A percentile compares a stretch with the other conserved stretches of the same genome.
These are phyloP conservation scores for Penicillium sp. DNA, from an alignment of 2,329 filamentous ascomycete genomes.

Conservation along the genomic window DNA sequence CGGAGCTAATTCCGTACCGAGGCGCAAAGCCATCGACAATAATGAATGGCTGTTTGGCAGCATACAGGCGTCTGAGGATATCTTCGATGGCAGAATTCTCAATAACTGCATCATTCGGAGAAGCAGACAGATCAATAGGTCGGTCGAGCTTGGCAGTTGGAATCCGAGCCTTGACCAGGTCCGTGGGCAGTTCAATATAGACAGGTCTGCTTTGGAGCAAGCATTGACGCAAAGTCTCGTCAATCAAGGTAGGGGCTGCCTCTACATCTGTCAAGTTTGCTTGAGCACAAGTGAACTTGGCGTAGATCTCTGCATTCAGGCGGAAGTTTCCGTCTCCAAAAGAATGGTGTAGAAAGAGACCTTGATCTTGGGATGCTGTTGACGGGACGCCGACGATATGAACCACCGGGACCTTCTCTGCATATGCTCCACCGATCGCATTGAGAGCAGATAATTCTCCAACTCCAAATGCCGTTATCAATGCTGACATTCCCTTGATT, in stretches of 20 bases:
- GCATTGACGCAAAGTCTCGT: conserved; percentile 53
- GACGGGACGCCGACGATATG: conserved; percentile 61
- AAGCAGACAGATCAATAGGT: background rate
- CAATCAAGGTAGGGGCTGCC: conserved; percentile 53
- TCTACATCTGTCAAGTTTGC: conserved; percentile 48
- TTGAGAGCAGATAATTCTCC: conserved; percentile 70
- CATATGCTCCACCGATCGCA: conserved; percentile 71
- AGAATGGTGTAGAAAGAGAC: conserved; percentile 64
- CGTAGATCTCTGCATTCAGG: conserved; percentile 52
- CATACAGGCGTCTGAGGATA: background rate
- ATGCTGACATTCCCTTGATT: conserved; percentile 66
- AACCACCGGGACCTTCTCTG: conserved; percentile 70
- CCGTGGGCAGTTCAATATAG: conserved; percentile 58
- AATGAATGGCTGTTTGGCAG: conserved; percentile 51
- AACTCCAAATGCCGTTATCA: conserved; percentile 68
- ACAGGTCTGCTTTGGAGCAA: conserved; percentile 57
- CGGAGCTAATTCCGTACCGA: conserved; percentile 36
- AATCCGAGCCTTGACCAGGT: conserved; percentile 48
- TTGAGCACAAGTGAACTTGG: conserved; percentile 53
- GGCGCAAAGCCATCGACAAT: conserved; percentile 53
- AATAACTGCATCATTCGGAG: conserved; percentile 33
- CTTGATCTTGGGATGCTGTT: conserved; percentile 46
- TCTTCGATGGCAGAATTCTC: conserved; percentile 19
- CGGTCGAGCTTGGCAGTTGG: conserved; percentile 1
- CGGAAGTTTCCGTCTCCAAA: conserved; percentile 61